These are phyloP conservation scores for Flaveria trinervia DNA, from an alignment of 129 eudicot species.

Conservation along the genomic window DNA sequence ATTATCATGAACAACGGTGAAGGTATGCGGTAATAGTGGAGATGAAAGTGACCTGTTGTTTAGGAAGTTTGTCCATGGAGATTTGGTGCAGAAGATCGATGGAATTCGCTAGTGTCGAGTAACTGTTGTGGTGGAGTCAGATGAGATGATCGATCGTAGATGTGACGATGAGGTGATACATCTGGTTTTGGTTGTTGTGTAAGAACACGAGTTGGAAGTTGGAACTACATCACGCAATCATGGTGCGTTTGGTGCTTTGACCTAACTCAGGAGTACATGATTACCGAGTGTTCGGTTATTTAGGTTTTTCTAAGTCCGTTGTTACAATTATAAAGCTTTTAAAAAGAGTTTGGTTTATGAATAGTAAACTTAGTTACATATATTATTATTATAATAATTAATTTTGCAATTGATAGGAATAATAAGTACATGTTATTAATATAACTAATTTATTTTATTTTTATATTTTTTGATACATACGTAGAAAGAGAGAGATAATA, in stretches of 20 bases:
- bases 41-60: constrained; percentile 47
- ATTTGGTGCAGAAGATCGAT: constrained; percentile 30
- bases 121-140: not conserved
- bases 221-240: constrained; percentile 2
- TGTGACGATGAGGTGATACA: not conserved
- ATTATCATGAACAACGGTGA: not conserved
- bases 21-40: not conserved
- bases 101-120: constrained; percentile 12
- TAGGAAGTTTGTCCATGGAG: constrained; percentile 53
- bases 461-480: no score
- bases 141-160: constrained; percentile 14
- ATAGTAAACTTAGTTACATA: no score
- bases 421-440: no score
- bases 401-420: no score
- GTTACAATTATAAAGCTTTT: no score
- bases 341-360: no score
- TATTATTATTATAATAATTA: no score
- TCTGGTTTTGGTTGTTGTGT: not conserved
- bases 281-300: no score
- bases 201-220: not conserved
- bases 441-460: no score
- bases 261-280: not conserved
- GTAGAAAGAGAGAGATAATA: no score
- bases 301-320: no score
- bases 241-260: not conserved